Evolutionary conservation across 2,329 filamentous ascomycete species (phyloP).

Genomic region (Alternaria burnsii): DNA sequence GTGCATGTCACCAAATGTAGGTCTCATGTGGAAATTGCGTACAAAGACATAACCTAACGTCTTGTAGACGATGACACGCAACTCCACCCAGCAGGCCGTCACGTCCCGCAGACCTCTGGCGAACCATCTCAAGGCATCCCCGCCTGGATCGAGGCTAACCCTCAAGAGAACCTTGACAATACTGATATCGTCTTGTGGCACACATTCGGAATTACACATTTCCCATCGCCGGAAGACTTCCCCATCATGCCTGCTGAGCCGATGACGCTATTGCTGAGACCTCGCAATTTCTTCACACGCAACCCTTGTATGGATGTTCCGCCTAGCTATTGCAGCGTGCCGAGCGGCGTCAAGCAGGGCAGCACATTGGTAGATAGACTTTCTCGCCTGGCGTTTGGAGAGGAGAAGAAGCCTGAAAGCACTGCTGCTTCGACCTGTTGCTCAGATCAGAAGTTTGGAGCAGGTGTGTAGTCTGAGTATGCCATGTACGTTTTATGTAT

Average conservation of each 20-base stretch:
- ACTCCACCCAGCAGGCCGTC: constrained; percentile 83
- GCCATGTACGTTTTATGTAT: background rate
- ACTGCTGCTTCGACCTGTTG: constrained; percentile 25
- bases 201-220: constrained; percentile 90
- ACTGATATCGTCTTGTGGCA: constrained; percentile 92
- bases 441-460: constrained; percentile 29
- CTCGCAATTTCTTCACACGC: constrained; percentile 81
- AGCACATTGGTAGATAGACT: constrained; percentile 59
- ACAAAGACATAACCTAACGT: constrained; percentile 12
- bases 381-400: constrained; percentile 59
- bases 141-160: constrained; percentile 76
- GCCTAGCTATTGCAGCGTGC: constrained; percentile 76
- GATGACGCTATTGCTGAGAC: constrained; percentile 80
- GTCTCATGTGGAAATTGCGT: constrained; percentile 36
- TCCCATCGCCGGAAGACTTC: constrained; percentile 89
- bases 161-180: constrained; percentile 74
- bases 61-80: constrained; percentile 76
- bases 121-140: constrained; percentile 77
- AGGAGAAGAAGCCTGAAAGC: constrained; percentile 31
- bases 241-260: constrained; percentile 86
- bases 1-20: constrained; percentile 90
- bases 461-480: constrained; percentile 17
- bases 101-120: constrained; percentile 87
- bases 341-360: constrained; percentile 70
- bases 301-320: constrained; percentile 85